phyloP scores from a whole-genome alignment of 371 early-diverging fungal species.

The Mortierella sp. region DNA sequence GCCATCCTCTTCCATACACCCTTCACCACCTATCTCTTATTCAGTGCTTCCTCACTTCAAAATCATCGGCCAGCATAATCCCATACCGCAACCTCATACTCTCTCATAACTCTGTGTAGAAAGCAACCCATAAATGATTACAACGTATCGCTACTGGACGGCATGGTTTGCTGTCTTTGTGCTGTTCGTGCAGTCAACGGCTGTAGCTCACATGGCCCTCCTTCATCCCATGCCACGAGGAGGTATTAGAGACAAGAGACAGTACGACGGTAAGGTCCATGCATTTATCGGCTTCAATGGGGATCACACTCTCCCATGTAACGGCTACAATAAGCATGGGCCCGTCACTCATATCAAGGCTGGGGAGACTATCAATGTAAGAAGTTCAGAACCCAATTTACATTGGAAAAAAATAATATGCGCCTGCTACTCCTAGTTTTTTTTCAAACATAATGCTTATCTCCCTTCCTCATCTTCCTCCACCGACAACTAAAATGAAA shows the following conservation, averaged over 20 bases:
- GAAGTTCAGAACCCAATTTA: neutral
- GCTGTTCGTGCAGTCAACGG: slow-evolving; percentile 3
- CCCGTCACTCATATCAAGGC: slow-evolving; percentile 36
- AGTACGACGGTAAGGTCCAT: slow-evolving; percentile 32
- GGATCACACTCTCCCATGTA: slow-evolving; percentile 26
- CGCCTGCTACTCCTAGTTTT: neutral
- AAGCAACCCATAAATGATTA: slow-evolving; percentile 8
- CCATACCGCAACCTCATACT: neutral
- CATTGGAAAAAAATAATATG: neutral
- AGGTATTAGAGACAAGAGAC: slow-evolving; percentile 1
- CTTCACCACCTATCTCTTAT: too few relatives aligned
- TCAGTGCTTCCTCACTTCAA: too few relatives aligned
- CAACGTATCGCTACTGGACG: slow-evolving; percentile 4
- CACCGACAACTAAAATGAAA: neutral
- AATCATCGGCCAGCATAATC: too few relatives aligned
- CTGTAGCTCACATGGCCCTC: slow-evolving; percentile 34
- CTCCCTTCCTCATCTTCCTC: neutral
- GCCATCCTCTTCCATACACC: too few relatives aligned
- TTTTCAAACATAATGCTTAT: neutral
- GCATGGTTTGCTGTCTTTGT: neutral
- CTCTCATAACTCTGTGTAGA: neutral
- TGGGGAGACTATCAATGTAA: slow-evolving; percentile 37
- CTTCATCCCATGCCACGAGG: slow-evolving; percentile 37
- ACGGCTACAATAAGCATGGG: slow-evolving; percentile 32
- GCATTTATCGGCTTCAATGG: slow-evolving; percentile 26